Evolutionary conservation across 306 rosid genomes (phyloP), one percentile per base, ranked within the genome.

Genomic region (Pachyrhizus erosus): DNA sequence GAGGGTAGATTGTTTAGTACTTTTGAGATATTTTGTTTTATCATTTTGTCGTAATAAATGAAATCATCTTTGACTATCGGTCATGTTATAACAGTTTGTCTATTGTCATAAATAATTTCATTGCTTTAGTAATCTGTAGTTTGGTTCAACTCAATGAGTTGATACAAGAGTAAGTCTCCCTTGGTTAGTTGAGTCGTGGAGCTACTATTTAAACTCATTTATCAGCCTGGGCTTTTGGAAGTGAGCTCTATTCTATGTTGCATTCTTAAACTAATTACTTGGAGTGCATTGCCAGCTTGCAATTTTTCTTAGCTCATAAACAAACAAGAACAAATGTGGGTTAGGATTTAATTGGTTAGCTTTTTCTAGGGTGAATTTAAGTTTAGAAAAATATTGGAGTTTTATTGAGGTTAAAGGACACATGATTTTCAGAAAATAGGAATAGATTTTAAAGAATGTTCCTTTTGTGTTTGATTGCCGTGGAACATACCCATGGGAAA

Each of bases 141-240:
- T 75, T 55, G 54, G 68, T 55, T 55, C 55, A 51, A 55, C 72
- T 55, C 13, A 18, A 31, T 43, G 29, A 45, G 68, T 69, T 75
- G 52, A 24, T 40, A 43, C 49, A 0, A 37, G 45, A 78, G 15
- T 14, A 52, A 72, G 69, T 57, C 34, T 49, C 64, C 49, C 20
- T 9, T 9, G 5, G 68, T 83, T 55, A 52, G 79, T 61, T 70
- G 76, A 72, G 76, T 40, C 21, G 52, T 78, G 62, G 58, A 37
- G 66, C 81, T 82, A 75, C 51, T 6, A 40, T 65, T 65, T 29
- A 46, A 55, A 76, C 67, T 11, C 11, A 23, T 71, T 13, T 52
- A 74, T 39, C 34, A 34, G 26, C 23, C 69, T 4, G 39, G 13
- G 39, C 77, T 75, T 70, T 67, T 55, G 43, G 74, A 77, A 61